Conservation (phyloP, 345 rosid genomes). For the Sisymbrium irio region DNA sequence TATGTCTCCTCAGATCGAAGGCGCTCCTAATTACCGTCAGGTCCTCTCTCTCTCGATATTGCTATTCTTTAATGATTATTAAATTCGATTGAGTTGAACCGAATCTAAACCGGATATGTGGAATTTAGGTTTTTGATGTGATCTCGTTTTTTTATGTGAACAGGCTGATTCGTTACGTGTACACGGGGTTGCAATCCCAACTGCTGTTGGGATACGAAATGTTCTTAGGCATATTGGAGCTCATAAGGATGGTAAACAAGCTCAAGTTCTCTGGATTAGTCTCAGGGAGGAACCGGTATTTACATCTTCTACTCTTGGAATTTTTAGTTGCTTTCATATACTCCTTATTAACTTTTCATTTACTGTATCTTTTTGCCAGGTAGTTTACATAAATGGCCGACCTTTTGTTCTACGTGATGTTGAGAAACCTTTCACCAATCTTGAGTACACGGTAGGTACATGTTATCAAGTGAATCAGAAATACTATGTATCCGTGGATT, state of each 20-base stretch:
- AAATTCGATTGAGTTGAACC: no score
- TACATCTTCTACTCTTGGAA: no score
- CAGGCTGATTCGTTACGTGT: constrained; percentile 81
- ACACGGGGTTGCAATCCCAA: constrained; percentile 95
- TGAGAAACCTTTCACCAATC: constrained; percentile 94
- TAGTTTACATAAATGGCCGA: constrained; percentile 85
- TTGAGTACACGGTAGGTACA: constrained; percentile 73
- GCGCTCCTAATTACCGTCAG: constrained; percentile 99
- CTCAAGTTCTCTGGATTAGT: constrained; percentile 80
- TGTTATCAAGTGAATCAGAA: not conserved
- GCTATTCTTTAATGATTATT: no score
- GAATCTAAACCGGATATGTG: no score
- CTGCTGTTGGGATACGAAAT: constrained; percentile 73
- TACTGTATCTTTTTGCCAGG: constrained; percentile 50
- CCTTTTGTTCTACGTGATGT: constrained; percentile 98
- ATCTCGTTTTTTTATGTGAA: not conserved
- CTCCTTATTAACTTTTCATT: not conserved
- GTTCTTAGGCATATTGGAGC: constrained; percentile 86
- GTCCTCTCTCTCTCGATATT: constrained; percentile 32
- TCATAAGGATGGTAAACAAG: constrained; percentile 54
- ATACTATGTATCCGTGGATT: not conserved
- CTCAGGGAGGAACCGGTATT: constrained; percentile 97
- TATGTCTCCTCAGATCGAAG: constrained; percentile 83
- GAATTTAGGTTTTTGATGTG: constrained; percentile 8
- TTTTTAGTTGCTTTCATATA: not conserved